Conservation (phyloP, 78 protist genomes). For the Speleostelium caveatum region DNA sequence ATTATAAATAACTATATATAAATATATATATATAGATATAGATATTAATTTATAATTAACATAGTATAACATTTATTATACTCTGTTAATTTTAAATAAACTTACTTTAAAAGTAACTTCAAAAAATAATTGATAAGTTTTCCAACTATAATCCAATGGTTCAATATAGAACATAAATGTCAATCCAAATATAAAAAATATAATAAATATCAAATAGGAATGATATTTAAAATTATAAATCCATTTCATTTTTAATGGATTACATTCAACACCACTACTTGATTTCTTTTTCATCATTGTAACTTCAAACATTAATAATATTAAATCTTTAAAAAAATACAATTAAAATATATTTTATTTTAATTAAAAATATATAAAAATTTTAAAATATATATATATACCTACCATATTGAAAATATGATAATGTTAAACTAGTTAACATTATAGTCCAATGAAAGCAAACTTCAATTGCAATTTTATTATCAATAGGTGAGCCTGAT, state of each 20-base stretch:
- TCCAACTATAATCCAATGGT: not conserved
- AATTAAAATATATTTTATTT: not conserved
- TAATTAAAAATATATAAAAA: not conserved
- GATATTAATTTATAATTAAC: no score
- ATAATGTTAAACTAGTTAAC: constrained; percentile 18
- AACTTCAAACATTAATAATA: constrained; percentile 60
- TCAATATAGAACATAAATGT: constrained; percentile 6
- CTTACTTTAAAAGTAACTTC: constrained; percentile 61
- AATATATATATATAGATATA: no score
- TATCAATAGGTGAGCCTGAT: not conserved
- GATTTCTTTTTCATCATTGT: constrained; percentile 58
- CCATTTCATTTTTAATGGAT: constrained; percentile 18
- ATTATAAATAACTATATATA: no score
- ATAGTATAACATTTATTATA: no score
- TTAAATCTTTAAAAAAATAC: constrained; percentile 57
- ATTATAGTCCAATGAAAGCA: constrained; percentile 66
- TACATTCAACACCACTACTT: constrained; percentile 11
- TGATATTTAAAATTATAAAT: constrained; percentile 17
- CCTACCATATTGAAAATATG: constrained; percentile 61
- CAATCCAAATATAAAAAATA: constrained; percentile 18
- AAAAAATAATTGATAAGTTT: constrained; percentile 36
- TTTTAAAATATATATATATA: not conserved
- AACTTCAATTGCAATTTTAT: constrained; percentile 48
- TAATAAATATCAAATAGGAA: not conserved
- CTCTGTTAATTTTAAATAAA: not conserved